These are phyloP conservation scores for Penicillium sumatraense DNA, from an alignment of 2,329 filamentous ascomycete genomes.

Conservation along the genomic window DNA sequence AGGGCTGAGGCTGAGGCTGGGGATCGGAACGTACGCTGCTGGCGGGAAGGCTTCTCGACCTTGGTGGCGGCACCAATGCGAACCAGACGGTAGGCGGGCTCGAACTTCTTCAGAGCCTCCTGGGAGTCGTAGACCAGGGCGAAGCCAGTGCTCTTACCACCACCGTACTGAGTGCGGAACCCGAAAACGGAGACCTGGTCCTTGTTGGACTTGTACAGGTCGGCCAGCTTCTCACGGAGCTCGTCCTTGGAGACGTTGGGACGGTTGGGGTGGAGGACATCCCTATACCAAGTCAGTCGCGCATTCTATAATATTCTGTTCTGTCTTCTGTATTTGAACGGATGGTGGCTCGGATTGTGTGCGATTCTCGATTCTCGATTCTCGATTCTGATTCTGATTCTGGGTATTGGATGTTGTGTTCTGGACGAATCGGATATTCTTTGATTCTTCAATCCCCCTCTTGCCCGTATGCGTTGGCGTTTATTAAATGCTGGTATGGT, in stretches of 20 bases:
- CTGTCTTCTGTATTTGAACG: background rate
- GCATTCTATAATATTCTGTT: conserved; percentile 8
- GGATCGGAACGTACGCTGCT: conserved; percentile 82
- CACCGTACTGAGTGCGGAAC: conserved; percentile 98
- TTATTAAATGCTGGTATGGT: background rate
- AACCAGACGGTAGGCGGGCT: conserved; percentile 96
- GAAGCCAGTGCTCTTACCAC: conserved; percentile 99
- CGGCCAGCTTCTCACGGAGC: conserved; percentile 90
- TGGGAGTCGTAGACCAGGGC: conserved; percentile 97
- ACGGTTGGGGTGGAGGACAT: conserved; percentile 98
- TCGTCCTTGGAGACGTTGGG: conserved; percentile 99
- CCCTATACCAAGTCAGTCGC: conserved; percentile 61
- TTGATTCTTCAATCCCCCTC: background rate
- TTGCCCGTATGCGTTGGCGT: conserved; percentile 13
- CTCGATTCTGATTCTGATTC: conserved; percentile 7
- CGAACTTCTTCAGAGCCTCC: conserved; percentile 99
- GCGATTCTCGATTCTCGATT: conserved; percentile 6
- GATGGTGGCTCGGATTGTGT: background rate
- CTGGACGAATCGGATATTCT: background rate
- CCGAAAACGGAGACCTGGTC: conserved; percentile 98
- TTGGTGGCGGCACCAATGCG: conserved; percentile 90
- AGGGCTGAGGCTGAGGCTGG: background rate
- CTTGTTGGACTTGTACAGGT: conserved; percentile 98
- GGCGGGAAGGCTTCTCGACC: conserved; percentile 96
- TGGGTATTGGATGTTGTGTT: background rate